phyloP scores from a whole-genome alignment of 2,329 filamentous ascomycete genomes.

The Boeremia lycopersici region DNA sequence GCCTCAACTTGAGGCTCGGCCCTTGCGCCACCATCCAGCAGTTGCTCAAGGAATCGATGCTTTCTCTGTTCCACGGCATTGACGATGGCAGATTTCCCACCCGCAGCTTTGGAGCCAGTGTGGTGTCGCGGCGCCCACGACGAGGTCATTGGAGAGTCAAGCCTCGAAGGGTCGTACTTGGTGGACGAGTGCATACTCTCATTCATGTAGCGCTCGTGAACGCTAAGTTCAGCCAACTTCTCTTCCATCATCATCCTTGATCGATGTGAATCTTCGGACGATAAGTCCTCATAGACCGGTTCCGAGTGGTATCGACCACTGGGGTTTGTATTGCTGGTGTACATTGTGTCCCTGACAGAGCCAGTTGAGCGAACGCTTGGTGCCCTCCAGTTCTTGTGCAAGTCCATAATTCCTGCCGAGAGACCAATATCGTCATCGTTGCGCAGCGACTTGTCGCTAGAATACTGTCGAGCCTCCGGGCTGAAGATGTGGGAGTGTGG shows the following conservation, averaged over 20 bases:
- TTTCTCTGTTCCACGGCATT: slow-evolving; percentile 67
- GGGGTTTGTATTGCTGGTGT: slow-evolving; percentile 23
- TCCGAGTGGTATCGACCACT: slow-evolving; percentile 27
- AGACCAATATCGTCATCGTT: slow-evolving; percentile 24
- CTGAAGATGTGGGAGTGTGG: slow-evolving; percentile 20
- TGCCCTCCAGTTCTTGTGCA: slow-evolving; percentile 37
- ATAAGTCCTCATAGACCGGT: slow-evolving; percentile 30
- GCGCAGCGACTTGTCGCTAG: slow-evolving; percentile 21
- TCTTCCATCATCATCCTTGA: slow-evolving; percentile 34
- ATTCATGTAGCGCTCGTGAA: slow-evolving; percentile 32
- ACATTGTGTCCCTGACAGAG: slow-evolving; percentile 37
- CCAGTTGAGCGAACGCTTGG: slow-evolving; percentile 34
- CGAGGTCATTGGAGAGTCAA: slow-evolving; percentile 25
- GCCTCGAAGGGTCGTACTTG: slow-evolving; percentile 16
- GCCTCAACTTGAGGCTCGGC: slow-evolving; percentile 38
- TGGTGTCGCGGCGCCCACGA: slow-evolving; percentile 31
- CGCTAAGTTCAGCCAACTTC: slow-evolving; percentile 29
- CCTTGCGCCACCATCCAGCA: slow-evolving; percentile 41
- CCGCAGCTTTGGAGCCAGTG: slow-evolving; percentile 34
- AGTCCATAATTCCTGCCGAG: slow-evolving; percentile 29
- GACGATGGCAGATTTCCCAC: slow-evolving; percentile 49
- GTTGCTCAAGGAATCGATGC: slow-evolving; percentile 60
- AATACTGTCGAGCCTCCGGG: slow-evolving; percentile 17
- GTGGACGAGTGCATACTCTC: slow-evolving; percentile 23
- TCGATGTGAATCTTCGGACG: slow-evolving; percentile 28